phyloP scores from a whole-genome alignment of 108 stramenopile genomes.

The Pseudonitzschia multistriata region DNA sequence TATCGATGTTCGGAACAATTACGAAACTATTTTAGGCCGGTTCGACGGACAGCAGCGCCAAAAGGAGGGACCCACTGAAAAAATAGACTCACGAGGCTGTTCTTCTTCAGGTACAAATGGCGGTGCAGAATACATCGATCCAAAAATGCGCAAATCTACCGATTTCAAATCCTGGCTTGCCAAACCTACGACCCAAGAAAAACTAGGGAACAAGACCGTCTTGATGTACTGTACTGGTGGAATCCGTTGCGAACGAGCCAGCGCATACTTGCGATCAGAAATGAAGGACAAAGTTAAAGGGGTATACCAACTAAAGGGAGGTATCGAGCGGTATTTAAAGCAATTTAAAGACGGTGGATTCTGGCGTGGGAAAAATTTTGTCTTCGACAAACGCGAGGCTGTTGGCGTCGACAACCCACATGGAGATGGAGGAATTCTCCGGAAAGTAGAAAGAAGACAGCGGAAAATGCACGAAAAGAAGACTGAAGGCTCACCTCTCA shows the following conservation, averaged over 20 bases:
- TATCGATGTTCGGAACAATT: constrained; percentile 91
- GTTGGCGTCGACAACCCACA: constrained; percentile 68
- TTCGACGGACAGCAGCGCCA: constrained; percentile 56
- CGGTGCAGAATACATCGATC: constrained; percentile 82
- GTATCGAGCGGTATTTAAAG: constrained; percentile 87
- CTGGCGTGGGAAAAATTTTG: constrained; percentile 90
- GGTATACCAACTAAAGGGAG: constrained; percentile 88
- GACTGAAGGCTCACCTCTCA: background rate
- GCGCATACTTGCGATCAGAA: constrained; percentile 74
- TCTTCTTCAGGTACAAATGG: background rate
- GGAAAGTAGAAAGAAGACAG: constrained; percentile 39
- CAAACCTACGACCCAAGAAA: constrained; percentile 67
- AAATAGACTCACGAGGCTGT: background rate
- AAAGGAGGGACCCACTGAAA: background rate
- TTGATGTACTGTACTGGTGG: constrained; percentile 92
- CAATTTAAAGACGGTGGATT: constrained; percentile 83
- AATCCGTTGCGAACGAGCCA: constrained; percentile 88
- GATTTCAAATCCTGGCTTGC: constrained; percentile 84
- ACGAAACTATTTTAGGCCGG: constrained; percentile 83
- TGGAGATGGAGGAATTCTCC: constrained; percentile 80
- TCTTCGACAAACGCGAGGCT: constrained; percentile 91
- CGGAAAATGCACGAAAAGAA: constrained; percentile 24
- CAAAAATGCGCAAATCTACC: constrained; percentile 85
- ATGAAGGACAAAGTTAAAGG: constrained; percentile 72
- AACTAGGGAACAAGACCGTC: constrained; percentile 74